Evolutionary conservation across 495 filamentous ascomycete species (phyloP), one percentile per base, ranked within the genome.

Genomic region (Ascodesmis nigricans): DNA sequence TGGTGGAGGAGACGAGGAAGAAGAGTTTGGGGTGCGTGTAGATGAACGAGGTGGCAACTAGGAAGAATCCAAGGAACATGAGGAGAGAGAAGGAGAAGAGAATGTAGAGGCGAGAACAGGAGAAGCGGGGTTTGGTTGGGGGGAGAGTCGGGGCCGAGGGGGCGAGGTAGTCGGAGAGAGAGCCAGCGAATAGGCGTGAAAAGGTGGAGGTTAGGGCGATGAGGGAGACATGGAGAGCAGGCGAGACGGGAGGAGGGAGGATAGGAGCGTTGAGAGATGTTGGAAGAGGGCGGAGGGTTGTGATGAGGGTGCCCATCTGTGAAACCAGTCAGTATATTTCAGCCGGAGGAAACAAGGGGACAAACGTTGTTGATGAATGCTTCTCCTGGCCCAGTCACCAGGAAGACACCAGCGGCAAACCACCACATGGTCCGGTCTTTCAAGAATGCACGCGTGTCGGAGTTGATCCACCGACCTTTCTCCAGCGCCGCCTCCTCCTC

Each of bases 351-450:
- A 3, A 23, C 6, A 15, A 35, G 20, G 17, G 23, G 20, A 13
- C 2, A 46, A 44, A 67, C 65, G 44, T 97, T 97, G 58, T 95
- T 97, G 47, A 93, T 81, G 55, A 92, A 97, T 5, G 82, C 74
- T 60, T 97, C 87, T 13, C 84, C 83, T 0, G 87, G 83, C 2
- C 87, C 87, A 32, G 77, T 80, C 40, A 90, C 78, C 42, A 93
- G 63, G 64, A 93, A 91, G 58, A 97, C 90, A 15, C 84, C 87
- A 1, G 71, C 53, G 0, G 82, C 78, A 38, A 97, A 69, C 58
- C 66, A 77, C 87, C 87, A 95, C 84, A 95, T 92, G 7, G 80
- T 90, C 37, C 66, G 70, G 42, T 97, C 87, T 24, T 62, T 59
- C 19, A 97, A 63, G 53, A 92, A 97, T 4, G 67, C 58, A 2